phyloP scores from a whole-genome alignment of 345 rosid species.

The Lepidium sativum region DNA sequence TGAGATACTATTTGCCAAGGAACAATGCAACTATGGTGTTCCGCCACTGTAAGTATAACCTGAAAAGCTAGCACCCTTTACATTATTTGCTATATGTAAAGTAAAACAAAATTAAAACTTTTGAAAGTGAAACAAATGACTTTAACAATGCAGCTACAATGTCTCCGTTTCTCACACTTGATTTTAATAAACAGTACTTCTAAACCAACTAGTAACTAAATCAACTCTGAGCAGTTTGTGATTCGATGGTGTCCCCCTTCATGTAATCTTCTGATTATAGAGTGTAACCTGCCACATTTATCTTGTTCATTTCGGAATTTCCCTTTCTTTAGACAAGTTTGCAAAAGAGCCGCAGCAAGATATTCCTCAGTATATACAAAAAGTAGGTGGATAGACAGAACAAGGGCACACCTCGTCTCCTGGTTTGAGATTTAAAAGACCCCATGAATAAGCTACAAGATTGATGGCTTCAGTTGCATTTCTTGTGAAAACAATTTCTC shows the following conservation, averaged over 20 bases:
- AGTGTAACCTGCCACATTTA: too few relatives aligned
- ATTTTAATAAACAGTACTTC: not conserved
- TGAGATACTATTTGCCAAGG: slow-evolving; percentile 94
- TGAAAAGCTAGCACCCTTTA: slow-evolving; percentile 31
- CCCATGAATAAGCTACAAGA: slow-evolving; percentile 88
- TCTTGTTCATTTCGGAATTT: too few relatives aligned
- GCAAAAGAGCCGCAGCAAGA: too few relatives aligned
- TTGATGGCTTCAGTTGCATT: slow-evolving; percentile 98
- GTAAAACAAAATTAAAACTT: not conserved
- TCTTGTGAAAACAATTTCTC: slow-evolving; percentile 82
- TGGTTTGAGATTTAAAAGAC: slow-evolving; percentile 53
- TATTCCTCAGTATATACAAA: not conserved
- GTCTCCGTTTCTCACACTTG: not conserved
- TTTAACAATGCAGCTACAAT: not conserved
- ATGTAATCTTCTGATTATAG: too few relatives aligned
- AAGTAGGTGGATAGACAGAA: not conserved
- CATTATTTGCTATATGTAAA: not conserved
- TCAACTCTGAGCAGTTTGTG: not conserved
- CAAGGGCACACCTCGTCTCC: slow-evolving; percentile 61
- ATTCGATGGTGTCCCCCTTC: not conserved
- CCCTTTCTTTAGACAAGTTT: too few relatives aligned
- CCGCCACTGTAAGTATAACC: slow-evolving; percentile 71
- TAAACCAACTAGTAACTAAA: not conserved
- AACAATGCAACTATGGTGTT: slow-evolving; percentile 90
- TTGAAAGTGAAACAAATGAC: not conserved